These are phyloP conservation scores for Xylaria sp. DNA, from an alignment of 2,329 filamentous ascomycete species.

Conservation along the genomic window DNA sequence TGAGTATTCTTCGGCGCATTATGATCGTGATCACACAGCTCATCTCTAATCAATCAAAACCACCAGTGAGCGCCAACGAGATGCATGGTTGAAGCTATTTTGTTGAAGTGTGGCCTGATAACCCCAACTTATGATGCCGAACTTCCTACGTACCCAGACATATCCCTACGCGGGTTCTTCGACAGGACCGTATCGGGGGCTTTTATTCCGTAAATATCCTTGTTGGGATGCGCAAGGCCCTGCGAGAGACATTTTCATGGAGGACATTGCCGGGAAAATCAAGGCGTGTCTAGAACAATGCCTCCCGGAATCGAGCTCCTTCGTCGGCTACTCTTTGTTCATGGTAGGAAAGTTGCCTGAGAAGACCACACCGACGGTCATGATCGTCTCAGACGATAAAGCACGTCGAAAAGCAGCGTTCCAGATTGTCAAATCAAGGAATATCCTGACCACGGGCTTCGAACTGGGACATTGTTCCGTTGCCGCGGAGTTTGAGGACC, in stretches of 20 bases:
- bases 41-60: not conserved
- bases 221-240: conserved; percentile 32
- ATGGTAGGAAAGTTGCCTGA: conserved; percentile 36
- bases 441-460: conserved; percentile 27
- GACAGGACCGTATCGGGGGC: conserved; percentile 31
- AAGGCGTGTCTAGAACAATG: conserved; percentile 31
- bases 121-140: conserved; percentile 22
- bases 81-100: not conserved
- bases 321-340: conserved; percentile 35
- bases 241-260: conserved; percentile 27
- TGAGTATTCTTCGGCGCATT: not conserved
- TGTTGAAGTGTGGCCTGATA: not conserved
- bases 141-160: conserved; percentile 24
- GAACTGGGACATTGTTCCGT: conserved; percentile 35
- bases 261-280: conserved; percentile 26
- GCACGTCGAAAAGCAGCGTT: conserved; percentile 30
- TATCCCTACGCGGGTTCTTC: conserved; percentile 32
- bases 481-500: conserved; percentile 33
- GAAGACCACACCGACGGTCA: conserved; percentile 35
- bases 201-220: conserved; percentile 30
- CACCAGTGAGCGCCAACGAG: not conserved
- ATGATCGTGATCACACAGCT: not conserved
- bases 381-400: conserved; percentile 36
- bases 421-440: conserved; percentile 29
- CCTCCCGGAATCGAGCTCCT: conserved; percentile 33